Percentiles rank a stretch among this genome's conserved stretches.
Conservation (phyloP, 345 rosid species). For the Carallia pectinifolia region DNA sequence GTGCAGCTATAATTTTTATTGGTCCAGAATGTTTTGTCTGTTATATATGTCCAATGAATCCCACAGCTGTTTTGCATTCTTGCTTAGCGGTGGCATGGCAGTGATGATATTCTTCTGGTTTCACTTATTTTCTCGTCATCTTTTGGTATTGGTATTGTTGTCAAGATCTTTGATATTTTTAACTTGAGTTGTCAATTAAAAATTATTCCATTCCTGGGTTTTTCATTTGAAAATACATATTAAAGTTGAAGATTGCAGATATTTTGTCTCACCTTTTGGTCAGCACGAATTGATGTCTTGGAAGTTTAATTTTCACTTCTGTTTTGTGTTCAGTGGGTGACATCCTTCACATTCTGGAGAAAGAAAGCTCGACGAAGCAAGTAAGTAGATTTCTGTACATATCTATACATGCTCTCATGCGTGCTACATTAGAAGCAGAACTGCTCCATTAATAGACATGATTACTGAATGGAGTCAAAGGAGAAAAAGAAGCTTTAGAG, state of each 20-base stretch:
- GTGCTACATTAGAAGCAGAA: background rate
- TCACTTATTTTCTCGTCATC: background rate
- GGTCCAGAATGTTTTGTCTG: too few species aligned
- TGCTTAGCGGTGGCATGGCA: background rate
- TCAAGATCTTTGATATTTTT: background rate
- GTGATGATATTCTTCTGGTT: background rate
- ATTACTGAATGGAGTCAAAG: background rate
- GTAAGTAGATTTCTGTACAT: conserved; percentile 46
- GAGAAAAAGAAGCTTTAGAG: background rate
- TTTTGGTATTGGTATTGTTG: background rate
- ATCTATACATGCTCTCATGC: background rate
- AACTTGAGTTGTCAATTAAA: background rate
- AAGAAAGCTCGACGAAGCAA: conserved; percentile 76
- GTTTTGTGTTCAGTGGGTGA: conserved; percentile 60
- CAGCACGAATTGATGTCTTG: too few species aligned
- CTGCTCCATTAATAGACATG: background rate
- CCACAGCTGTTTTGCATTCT: background rate
- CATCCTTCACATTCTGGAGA: conserved; percentile 78
- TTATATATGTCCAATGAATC: too few species aligned
- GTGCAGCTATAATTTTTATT: too few species aligned
- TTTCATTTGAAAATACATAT: background rate
- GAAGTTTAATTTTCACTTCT: background rate
- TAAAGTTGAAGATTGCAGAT: background rate
- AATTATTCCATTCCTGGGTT: background rate
- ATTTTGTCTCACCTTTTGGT: background rate